Evolutionary conservation across 345 rosid genomes (phyloP).

Genomic region (Eucalyptus polybractea): DNA sequence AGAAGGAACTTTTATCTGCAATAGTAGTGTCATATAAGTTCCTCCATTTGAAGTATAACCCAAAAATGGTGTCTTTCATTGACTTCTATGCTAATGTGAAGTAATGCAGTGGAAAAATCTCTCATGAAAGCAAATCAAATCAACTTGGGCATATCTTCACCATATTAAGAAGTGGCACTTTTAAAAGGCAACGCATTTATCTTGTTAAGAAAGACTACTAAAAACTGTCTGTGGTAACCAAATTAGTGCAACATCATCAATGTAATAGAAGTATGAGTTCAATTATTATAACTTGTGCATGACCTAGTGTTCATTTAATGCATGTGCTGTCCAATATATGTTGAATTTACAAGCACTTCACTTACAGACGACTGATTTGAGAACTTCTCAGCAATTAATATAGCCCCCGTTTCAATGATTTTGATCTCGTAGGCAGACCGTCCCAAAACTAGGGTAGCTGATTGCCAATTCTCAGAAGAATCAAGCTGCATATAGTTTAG

Average conservation of each 20-base stretch:
- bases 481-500: slow-evolving; percentile 24
- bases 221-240: neutral
- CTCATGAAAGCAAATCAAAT: neutral
- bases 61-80: neutral
- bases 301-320: neutral
- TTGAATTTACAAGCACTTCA: neutral
- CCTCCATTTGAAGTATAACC: neutral
- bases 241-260: neutral
- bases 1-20: slow-evolving; percentile 81
- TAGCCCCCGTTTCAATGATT: slow-evolving; percentile 24
- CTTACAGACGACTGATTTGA: slow-evolving; percentile 50
- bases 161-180: neutral
- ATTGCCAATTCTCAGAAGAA: slow-evolving; percentile 69
- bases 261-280: neutral
- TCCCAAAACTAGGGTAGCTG: slow-evolving; percentile 37
- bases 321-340: neutral
- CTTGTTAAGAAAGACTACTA: neutral
- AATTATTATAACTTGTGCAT: neutral
- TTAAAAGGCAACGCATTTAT: neutral
- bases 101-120: neutral
- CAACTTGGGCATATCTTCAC: neutral
- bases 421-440: slow-evolving; percentile 58
- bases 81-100: neutral
- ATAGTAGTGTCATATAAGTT: neutral
- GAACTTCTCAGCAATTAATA: slow-evolving; percentile 45